Base-by-base conservation (phyloP, 208 protist genomes). In the Histomonas meleagridis region DNA sequence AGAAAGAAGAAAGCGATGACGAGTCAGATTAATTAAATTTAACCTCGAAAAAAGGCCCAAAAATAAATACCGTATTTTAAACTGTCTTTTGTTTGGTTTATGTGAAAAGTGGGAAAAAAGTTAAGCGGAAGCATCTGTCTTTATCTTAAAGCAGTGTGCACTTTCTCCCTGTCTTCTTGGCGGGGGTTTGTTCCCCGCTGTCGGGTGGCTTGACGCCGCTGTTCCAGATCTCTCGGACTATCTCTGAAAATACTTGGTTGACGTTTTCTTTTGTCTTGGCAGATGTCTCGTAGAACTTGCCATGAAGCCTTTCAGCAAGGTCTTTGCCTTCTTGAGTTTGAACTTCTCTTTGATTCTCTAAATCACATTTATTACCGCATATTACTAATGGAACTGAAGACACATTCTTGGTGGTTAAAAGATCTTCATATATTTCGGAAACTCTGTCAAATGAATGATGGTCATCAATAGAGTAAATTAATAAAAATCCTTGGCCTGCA, bases 291-390 rank as follows among this genome's bases (percentile, higher is more conserved):
- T 55, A 48, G 46, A 51, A 86, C 16, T n/a, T 12, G 26, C 76
- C 76, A n/a, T 46, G 26, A n/a, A 55, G 38, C 46, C 55, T 46
- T 0, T 86, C 76, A 26, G 76, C 76, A 51, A 86, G 40, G 26
- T 43, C 43, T 43, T 91, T 21, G 26, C 53, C 86, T 38, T 91
- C 86, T 1, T 65, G 38, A 38, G 26, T 43, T 70, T 40, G 14
- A 35, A 91, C 86, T 35, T 91, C n/a, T 4, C 86, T 28, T 26
- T 90, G 40, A 51, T 91, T 38, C 18, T 16, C 2, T 49, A 91
- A 55, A 49, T 91, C 86, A 46, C 86, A 91, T 70, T 91, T 91
- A 26, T 91, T 91, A 49, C 86, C 86, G 32, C 53, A 60, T 69
- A 60, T 43, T 55, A 91, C 86, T 18, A 86, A 57, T 32, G 76